phyloP scores from a whole-genome alignment of 1,139 yeast species.

The Suhomyces bolitotheri region DNA sequence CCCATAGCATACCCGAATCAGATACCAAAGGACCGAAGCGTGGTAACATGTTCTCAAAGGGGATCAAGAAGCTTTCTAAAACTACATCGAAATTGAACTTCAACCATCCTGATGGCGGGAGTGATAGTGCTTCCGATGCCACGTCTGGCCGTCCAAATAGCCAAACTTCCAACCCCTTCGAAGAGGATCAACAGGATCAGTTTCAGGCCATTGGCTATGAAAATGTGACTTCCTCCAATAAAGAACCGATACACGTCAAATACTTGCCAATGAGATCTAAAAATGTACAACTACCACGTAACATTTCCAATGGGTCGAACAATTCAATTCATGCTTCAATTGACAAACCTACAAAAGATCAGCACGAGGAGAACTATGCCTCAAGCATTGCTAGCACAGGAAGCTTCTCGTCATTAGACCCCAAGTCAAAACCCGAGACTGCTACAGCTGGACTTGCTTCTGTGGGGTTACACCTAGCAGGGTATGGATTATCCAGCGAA shows the following conservation, averaged over 20 bases:
- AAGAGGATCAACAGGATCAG: slow-evolving; percentile 11
- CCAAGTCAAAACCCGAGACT: slow-evolving; percentile 21
- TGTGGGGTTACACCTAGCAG: slow-evolving; percentile 26
- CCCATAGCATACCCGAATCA: slow-evolving; percentile 3
- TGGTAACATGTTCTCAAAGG: slow-evolving; percentile 18
- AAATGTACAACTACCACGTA: slow-evolving; percentile 16
- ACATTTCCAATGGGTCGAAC: slow-evolving; percentile 19
- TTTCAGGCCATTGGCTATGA: slow-evolving; percentile 42
- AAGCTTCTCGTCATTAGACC: slow-evolving; percentile 32
- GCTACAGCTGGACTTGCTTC: slow-evolving; percentile 16
- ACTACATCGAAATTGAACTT: slow-evolving; percentile 19
- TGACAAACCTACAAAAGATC: slow-evolving; percentile 1
- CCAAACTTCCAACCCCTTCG: slow-evolving; percentile 4
- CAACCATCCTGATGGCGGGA: slow-evolving; percentile 9
- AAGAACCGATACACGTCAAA: slow-evolving; percentile 34
- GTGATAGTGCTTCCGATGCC: slow-evolving; percentile 2
- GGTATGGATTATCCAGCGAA: slow-evolving; percentile 30
- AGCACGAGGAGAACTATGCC: slow-evolving; percentile 3
- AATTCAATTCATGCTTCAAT: slow-evolving; percentile 7
- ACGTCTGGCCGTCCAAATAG: slow-evolving; percentile 5
- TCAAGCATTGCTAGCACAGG: slow-evolving; percentile 10
- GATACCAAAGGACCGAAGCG: slow-evolving; percentile 11
- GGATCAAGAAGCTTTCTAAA: slow-evolving; percentile 21
- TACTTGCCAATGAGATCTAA: slow-evolving; percentile 26
- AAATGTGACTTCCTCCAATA: slow-evolving; percentile 21